phyloP scores from a whole-genome alignment of 768 basidiomycete genomes.

The Coprinopsis marcescibilis region DNA sequence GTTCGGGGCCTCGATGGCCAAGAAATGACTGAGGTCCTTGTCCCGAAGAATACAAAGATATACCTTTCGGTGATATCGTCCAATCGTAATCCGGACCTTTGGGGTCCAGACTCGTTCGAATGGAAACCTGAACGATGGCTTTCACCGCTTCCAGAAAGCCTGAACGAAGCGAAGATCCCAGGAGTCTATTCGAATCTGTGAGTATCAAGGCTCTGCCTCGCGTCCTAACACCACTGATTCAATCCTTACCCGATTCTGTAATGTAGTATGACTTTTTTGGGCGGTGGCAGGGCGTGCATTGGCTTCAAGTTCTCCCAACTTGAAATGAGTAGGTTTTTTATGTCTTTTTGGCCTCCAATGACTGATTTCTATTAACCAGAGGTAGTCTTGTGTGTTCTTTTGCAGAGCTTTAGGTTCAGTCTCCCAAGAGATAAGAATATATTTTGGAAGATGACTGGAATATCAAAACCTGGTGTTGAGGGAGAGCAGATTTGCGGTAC shows the following conservation, averaged over 20 bases:
- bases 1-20: constrained; percentile 23
- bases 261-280: constrained; percentile 38
- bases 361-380: constrained; percentile 15
- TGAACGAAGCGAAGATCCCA: constrained; percentile 16
- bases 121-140: constrained; percentile 38
- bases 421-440: constrained; percentile 19
- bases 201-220: neutral
- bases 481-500: constrained; percentile 1
- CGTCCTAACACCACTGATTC: neutral
- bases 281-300: constrained; percentile 38
- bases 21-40: constrained; percentile 19
- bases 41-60: constrained; percentile 22
- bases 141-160: constrained; percentile 26
- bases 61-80: constrained; percentile 20
- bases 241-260: neutral
- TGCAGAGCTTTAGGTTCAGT: constrained; percentile 24
- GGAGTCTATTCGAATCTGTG: constrained; percentile 15
- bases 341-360: neutral
- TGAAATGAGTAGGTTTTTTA: constrained; percentile 43
- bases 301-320: constrained; percentile 47
- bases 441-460: constrained; percentile 23
- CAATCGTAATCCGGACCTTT: constrained; percentile 28
- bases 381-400: constrained; percentile 21
- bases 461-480: constrained; percentile 19
- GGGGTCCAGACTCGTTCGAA: constrained; percentile 31